These are phyloP conservation scores for Pseudodiploospora longispora DNA, from an alignment of 2,329 filamentous ascomycete genomes.

Conservation along the genomic window DNA sequence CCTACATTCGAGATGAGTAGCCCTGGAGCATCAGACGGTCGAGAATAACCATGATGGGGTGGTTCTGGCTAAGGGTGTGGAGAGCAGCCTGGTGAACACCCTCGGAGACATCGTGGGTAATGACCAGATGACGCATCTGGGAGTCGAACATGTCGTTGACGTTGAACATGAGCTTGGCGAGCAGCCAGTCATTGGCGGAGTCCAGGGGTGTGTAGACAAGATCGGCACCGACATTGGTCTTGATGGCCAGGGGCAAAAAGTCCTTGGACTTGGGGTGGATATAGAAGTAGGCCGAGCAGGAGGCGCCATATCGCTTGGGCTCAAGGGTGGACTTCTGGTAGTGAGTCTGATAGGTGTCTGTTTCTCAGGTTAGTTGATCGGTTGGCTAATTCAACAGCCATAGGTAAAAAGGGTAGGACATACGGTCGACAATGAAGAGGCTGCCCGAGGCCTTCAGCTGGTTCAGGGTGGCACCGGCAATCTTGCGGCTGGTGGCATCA, in stretches of 20 bases:
- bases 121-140: constrained; percentile 35
- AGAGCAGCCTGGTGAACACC: constrained; percentile 36
- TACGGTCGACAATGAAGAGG: constrained; percentile 34
- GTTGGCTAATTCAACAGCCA: too few species aligned
- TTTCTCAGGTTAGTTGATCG: not conserved
- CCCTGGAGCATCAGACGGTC: constrained; percentile 22
- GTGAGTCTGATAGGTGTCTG: constrained; percentile 24
- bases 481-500: constrained; percentile 15
- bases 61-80: constrained; percentile 35
- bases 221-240: constrained; percentile 30
- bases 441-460: constrained; percentile 26
- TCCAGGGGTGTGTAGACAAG: constrained; percentile 39
- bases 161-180: constrained; percentile 43
- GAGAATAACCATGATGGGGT: constrained; percentile 34
- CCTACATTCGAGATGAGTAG: constrained; percentile 11
- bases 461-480: constrained; percentile 24
- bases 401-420: not conserved
- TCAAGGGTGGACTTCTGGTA: constrained; percentile 12
- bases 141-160: constrained; percentile 38
- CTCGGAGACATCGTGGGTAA: constrained; percentile 36
- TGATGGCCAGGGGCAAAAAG: constrained; percentile 41
- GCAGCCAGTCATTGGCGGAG: constrained; percentile 35
- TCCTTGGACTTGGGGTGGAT: constrained; percentile 30
- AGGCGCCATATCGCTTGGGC: constrained; percentile 26
- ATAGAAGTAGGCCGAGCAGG: constrained; percentile 40